These are phyloP conservation scores for Phlebiopsis flavidoalba DNA, from an alignment of 768 basidiomycete genomes.

Conservation along the genomic window DNA sequence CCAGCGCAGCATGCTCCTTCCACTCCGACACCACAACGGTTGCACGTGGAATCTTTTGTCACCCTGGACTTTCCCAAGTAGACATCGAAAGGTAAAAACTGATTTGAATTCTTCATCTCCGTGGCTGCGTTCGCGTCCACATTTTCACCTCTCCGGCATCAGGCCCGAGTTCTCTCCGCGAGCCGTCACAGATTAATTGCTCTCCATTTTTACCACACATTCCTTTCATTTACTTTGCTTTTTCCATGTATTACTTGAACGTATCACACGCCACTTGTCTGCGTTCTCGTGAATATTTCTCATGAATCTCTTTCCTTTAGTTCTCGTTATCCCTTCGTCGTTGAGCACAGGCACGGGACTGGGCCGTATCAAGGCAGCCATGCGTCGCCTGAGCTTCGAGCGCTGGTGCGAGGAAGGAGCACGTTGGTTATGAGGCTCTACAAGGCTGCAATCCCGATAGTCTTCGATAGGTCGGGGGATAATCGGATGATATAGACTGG, in stretches of 20 bases:
- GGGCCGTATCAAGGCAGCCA: background rate
- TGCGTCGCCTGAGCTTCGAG: background rate
- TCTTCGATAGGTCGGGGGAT: background rate
- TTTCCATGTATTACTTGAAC: too few relatives aligned
- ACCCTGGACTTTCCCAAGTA: background rate
- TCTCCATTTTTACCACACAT: background rate
- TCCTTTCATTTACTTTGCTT: background rate
- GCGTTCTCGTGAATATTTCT: background rate
- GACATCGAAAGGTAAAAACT: background rate
- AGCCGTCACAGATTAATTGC: background rate
- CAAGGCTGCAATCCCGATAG: background rate
- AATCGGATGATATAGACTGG: background rate
- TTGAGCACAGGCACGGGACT: background rate
- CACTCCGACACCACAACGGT: background rate
- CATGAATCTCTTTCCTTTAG: too few relatives aligned
- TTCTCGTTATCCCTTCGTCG: too few relatives aligned
- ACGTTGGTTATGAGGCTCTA: background rate
- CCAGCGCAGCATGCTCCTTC: background rate
- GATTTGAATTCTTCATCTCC: background rate
- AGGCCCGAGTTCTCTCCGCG: background rate
- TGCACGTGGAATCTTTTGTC: background rate
- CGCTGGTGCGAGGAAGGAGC: background rate
- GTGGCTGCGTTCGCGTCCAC: background rate
- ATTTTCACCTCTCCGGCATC: background rate
- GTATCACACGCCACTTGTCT: too few relatives aligned